Evolutionary conservation across 2,329 filamentous ascomycete species (phyloP), one percentile per base, ranked within the genome.

Genomic region (Hymenoscyphus infarciens): DNA sequence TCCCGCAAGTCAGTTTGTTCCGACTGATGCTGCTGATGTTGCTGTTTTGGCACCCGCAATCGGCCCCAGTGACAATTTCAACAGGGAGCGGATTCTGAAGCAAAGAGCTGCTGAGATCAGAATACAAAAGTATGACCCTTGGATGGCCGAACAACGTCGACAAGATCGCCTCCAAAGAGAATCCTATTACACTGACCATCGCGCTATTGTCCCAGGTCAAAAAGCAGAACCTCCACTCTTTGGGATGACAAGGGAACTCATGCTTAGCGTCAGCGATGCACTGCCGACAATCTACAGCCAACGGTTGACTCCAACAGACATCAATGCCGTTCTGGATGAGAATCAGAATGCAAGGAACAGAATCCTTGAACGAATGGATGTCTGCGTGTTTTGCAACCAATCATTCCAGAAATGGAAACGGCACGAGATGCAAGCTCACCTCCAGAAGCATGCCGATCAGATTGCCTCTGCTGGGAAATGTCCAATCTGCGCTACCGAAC

Each of bases 21-120:
- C 29, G 29, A 31, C 29, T 27, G 33, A 35, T 11, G 33, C 10
- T 11, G 33, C 7, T 13, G 11, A 13, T 38, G 5, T 38, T 38
- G 13, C 22, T 4, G 7, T 10, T 52, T 52, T 52, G 3, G 19
- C 45, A 52, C 45, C 19, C 22, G 5, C 19, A 1, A 10, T 52
- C 10, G 45, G 45, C 19, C 45, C 45, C 11, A 52, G 45, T 87
- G 27, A 31, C 54, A 61, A 62, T 33, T 57, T 70, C 35, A 68
- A 68, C 60, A 67, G 63, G 52, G 59, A 63, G 27, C 65, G 68
- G 49, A 54, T 64, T 19, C 31, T 68, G 13, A 31, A 52, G n/a
- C n/a, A 57, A n/a, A 55, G 38, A 53, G 69, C 61, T 16, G 64
- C 55, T 4, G 62, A 65, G 15, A 13, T 54, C 1, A 65, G 64